Base-by-base conservation (phyloP, 106 monocot genomes). In the Amphibolis antarctica region DNA sequence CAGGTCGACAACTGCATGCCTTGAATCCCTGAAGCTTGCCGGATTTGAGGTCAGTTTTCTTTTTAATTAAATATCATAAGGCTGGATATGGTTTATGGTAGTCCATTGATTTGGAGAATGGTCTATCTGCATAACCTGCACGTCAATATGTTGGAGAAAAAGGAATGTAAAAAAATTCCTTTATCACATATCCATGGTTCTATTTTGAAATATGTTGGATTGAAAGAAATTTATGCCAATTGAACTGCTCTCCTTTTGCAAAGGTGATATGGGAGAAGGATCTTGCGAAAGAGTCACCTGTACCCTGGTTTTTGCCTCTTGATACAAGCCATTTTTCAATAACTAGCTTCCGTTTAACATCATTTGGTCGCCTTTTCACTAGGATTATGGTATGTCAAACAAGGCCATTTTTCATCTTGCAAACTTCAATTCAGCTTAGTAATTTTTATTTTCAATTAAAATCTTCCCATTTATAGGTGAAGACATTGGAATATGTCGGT, bases 191-290 rank as follows among this genome's bases (percentile, higher is more conserved):
- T 36, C 36, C 36, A 36, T 36, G 36, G 2, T 7, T 36, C 36
- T 36, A 36, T 36, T 4, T 7, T 4, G 7, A 36, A 36, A 36
- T 36, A 7, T 36, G 36, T 36, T 60, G 25, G 1, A 28, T 44
- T 17, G 0, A 25, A 46, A 58, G 17, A 7, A 44, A 12, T 59
- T 10, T 52, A 24, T 42, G 54, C 10, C 7, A 53, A 56, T 3
- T 46, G 18, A 63, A 12, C 12, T 9, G 43, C 45, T 25, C 4
- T 46, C 46, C 44, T 31, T 70, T 55, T 20, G 57, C 71, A 30
- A 75, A 98, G 96, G 73, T 98, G 47, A 28, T 87, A 44, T 90
- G 71, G 78, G 87, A 87, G 46, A 91, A 80, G 75, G 96, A 98
- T 73, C 90, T 90, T 24, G 90, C 96, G 10, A 44, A 53, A 59